Evolutionary conservation across 768 basidiomycete genomes (phyloP).

Genomic region (Auricularia sp.): DNA sequence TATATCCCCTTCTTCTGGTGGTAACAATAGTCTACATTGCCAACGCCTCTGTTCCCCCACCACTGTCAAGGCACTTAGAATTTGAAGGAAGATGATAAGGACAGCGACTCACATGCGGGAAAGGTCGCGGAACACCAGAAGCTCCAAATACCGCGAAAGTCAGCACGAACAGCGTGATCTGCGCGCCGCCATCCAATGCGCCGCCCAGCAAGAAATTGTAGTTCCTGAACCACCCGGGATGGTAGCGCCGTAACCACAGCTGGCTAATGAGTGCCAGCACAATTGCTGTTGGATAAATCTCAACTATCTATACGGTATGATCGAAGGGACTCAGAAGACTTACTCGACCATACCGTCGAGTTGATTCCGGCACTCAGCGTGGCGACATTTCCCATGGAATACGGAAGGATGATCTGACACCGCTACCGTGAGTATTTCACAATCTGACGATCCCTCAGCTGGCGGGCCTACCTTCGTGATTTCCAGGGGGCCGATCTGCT

Average conservation of each 20-base stretch:
- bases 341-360: background rate
- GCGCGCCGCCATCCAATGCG: constrained; percentile 55
- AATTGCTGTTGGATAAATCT: constrained; percentile 16
- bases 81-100: background rate
- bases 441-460: too few species aligned
- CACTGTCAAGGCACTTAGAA: background rate
- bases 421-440: background rate
- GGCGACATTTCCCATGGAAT: background rate
- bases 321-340: background rate
- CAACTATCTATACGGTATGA: background rate
- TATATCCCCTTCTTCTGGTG: background rate
- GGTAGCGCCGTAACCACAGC: constrained; percentile 42
- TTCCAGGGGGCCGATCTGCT: constrained; percentile 41
- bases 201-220: constrained; percentile 63
- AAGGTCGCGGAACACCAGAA: constrained; percentile 37
- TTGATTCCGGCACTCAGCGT: background rate
- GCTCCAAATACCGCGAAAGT: constrained; percentile 60
- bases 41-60: background rate
- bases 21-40: background rate
- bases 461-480: constrained; percentile 24
- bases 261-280: constrained; percentile 50
- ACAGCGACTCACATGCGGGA: constrained; percentile 27
- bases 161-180: constrained; percentile 54
- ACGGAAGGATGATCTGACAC: constrained; percentile 35
- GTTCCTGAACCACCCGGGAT: constrained; percentile 58